Conservation (phyloP, 306 rosid genomes). For the Cicer bijugum region DNA sequence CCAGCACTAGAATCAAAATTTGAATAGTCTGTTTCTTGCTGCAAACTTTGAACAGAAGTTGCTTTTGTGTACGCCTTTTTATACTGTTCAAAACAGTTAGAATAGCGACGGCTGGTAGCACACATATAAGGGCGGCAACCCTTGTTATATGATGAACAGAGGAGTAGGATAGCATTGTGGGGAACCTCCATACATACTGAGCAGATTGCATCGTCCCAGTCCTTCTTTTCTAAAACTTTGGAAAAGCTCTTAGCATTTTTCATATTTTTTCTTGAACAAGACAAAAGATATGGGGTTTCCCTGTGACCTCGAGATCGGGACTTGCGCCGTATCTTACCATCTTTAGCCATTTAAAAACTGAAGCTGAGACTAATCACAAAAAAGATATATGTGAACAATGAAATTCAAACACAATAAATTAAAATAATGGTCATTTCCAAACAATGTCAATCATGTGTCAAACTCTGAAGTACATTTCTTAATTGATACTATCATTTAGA, state of each 20-base stretch:
- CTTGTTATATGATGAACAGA: conserved; percentile 93
- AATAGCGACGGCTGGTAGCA: conserved; percentile 86
- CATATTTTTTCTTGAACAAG: conserved; percentile 51
- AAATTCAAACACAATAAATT: conserved; percentile 21
- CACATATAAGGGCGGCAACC: conserved; percentile 99
- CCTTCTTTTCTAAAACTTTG: conserved; percentile 66
- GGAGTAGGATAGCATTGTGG: conserved; percentile 96
- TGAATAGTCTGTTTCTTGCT: conserved; percentile 48
- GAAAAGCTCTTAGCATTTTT: conserved; percentile 55
- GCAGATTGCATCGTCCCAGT: conserved; percentile 83
- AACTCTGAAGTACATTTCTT: background rate
- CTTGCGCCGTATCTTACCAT: conserved; percentile 50
- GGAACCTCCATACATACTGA: conserved; percentile 98
- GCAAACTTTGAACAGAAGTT: conserved; percentile 59
- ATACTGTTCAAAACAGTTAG: conserved; percentile 95
- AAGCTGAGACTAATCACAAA: conserved; percentile 39
- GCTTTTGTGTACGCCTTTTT: conserved; percentile 83
- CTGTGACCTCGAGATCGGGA: conserved; percentile 45
- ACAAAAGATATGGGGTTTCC: conserved; percentile 49
- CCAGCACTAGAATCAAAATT: conserved; percentile 53
- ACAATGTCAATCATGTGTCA: conserved; percentile 21
- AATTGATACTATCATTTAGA: conserved; percentile 27
- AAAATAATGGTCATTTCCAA: conserved; percentile 12
- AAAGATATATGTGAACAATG: background rate
- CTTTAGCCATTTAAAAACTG: conserved; percentile 51